phyloP scores from a whole-genome alignment of 495 filamentous ascomycete species.

The Aspergillus indologenus region DNA sequence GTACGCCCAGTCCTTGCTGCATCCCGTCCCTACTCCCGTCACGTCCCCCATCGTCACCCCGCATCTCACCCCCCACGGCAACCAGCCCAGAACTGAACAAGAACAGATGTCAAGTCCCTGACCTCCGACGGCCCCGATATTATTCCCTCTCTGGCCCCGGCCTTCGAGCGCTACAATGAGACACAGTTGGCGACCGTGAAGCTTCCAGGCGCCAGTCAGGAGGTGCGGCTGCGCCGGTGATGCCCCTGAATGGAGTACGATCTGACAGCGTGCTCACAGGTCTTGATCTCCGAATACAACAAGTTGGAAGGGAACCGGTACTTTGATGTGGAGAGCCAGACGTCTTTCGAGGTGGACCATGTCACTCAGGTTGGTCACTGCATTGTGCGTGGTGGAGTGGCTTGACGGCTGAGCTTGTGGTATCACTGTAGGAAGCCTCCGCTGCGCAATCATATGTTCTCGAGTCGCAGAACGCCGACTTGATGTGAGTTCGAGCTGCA shows the following conservation, averaged over 20 bases:
- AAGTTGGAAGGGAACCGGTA: constrained; percentile 74
- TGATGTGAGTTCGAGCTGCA: constrained; percentile 58
- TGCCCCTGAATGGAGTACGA: background rate
- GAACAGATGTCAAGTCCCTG: constrained; percentile 81
- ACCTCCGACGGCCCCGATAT: constrained; percentile 67
- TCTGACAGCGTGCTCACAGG: constrained; percentile 40
- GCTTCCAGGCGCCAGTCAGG: constrained; percentile 78
- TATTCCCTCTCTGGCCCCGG: constrained; percentile 67
- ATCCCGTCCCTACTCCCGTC: constrained; percentile 1
- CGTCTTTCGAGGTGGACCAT: constrained; percentile 86
- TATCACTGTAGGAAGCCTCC: constrained; percentile 66
- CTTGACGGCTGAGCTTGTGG: constrained; percentile 6
- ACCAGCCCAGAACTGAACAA: constrained; percentile 7
- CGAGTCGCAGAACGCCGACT: constrained; percentile 72
- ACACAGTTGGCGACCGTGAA: constrained; percentile 86
- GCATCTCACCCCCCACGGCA: background rate
- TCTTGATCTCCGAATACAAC: constrained; percentile 85
- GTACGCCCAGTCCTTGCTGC: constrained; percentile 44
- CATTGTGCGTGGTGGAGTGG: background rate
- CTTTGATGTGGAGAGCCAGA: constrained; percentile 82
- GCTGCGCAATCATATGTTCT: constrained; percentile 74
- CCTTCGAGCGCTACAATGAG: constrained; percentile 94
- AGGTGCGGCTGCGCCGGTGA: constrained; percentile 43
- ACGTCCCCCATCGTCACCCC: background rate
- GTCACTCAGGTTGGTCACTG: constrained; percentile 59